A percentile compares a stretch with the other conserved stretches of the same genome.
These are phyloP conservation scores for Suillus tomentosus DNA, from an alignment of 768 basidiomycete species.

Conservation along the genomic window DNA sequence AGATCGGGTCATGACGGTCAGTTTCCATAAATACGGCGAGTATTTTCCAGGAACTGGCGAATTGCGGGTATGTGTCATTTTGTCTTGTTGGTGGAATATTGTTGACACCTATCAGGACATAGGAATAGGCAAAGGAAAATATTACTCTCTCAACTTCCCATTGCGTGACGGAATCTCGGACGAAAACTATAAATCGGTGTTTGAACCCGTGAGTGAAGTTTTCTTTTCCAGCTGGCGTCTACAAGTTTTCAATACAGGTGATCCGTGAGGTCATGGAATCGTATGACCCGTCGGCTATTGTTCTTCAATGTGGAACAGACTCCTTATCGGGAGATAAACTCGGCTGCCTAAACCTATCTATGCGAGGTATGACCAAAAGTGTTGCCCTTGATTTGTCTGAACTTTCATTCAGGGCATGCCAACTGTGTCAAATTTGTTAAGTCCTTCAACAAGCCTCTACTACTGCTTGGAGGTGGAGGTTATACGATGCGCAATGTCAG, in stretches of 20 bases:
- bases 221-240: neutral
- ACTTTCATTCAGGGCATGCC: constrained; percentile 72
- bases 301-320: constrained; percentile 97
- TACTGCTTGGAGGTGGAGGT: constrained; percentile 94
- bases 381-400: constrained; percentile 7
- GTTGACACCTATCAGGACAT: constrained; percentile 61
- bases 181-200: constrained; percentile 92
- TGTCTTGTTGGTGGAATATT: constrained; percentile 11
- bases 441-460: constrained; percentile 90
- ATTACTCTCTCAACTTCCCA: constrained; percentile 94
- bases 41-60: constrained; percentile 99
- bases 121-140: constrained; percentile 91
- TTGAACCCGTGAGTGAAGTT: constrained; percentile 76
- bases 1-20: constrained; percentile 97
- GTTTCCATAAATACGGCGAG: constrained; percentile 99
- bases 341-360: constrained; percentile 94
- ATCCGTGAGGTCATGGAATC: constrained; percentile 93
- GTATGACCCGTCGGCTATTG: constrained; percentile 93
- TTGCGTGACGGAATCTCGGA: constrained; percentile 94
- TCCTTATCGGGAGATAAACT: constrained; percentile 96
- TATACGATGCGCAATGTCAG: constrained; percentile 99
- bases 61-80: constrained; percentile 60
- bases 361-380: constrained; percentile 62
- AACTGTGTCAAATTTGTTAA: constrained; percentile 98
- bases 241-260: constrained; percentile 53